Evolutionary conservation across 352 stramenopile genomes (phyloP).

Genomic region (Globisporangium parvum): DNA sequence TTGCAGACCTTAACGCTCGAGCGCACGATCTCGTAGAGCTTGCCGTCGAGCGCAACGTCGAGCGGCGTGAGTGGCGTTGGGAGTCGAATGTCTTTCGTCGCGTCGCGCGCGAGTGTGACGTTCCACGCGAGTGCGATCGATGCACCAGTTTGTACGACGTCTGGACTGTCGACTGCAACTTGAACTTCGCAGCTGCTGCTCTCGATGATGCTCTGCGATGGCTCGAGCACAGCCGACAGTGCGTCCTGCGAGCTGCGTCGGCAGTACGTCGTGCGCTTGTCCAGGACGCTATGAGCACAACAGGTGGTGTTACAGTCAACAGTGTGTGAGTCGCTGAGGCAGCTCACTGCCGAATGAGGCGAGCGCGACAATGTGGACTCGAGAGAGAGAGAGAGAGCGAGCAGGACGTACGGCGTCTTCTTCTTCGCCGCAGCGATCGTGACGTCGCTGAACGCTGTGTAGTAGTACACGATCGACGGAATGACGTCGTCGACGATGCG

Average conservation of each 20-base stretch:
- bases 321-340: not conserved
- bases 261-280: constrained; percentile 38
- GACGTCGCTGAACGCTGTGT: constrained; percentile 37
- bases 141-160: constrained; percentile 22
- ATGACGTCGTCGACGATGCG: constrained; percentile 32
- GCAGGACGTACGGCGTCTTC: constrained; percentile 5
- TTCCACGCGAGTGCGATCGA: constrained; percentile 25
- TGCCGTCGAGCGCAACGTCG: constrained; percentile 18
- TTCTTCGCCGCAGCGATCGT: constrained; percentile 16
- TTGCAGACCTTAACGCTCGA: constrained; percentile 44
- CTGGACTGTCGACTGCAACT: constrained; percentile 19
- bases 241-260: constrained; percentile 34
- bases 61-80: constrained; percentile 30
- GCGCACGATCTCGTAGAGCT: constrained; percentile 40
- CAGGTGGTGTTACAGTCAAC: not conserved
- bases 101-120: constrained; percentile 26
- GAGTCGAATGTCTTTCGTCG: constrained; percentile 34
- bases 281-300: constrained; percentile 20
- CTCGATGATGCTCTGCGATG: constrained; percentile 16
- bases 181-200: constrained; percentile 46
- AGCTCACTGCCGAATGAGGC: not conserved
- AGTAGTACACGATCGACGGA: constrained; percentile 38
- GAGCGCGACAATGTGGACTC: too few relatives aligned
- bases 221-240: constrained; percentile 21
- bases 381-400: too few relatives aligned